phyloP scores from a whole-genome alignment of 768 basidiomycete genomes.

The Vararia minispora region DNA sequence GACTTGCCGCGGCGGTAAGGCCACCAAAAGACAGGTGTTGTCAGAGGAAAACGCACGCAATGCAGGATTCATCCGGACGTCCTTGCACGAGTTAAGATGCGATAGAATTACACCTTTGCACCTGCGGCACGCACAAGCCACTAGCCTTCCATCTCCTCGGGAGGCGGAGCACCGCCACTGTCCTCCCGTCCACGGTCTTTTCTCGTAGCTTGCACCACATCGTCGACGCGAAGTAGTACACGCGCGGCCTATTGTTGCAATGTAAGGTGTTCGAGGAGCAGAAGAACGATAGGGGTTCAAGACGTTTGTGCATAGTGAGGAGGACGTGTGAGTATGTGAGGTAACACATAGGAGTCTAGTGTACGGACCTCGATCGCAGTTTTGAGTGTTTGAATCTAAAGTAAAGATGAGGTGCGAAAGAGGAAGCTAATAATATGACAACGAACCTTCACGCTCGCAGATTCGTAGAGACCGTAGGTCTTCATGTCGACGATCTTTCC shows the following conservation, averaged over 20 bases:
- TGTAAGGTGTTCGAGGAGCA: no score
- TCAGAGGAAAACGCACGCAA: no score
- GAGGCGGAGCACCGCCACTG: conserved; percentile 32
- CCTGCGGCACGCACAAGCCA: no score
- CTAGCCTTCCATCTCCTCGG: conserved; percentile 42
- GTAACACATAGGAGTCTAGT: not conserved
- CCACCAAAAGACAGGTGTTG: no score
- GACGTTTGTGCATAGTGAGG: no score
- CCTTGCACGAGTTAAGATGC: no score
- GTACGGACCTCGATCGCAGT: conserved; percentile 80
- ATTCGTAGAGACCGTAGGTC: conserved; percentile 86
- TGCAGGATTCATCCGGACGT: no score
- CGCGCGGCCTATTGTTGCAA: conserved; percentile 91
- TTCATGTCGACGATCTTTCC: conserved; percentile 98
- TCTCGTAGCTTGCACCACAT: conserved; percentile 83
- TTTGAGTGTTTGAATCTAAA: conserved; percentile 86
- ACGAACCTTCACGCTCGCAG: conserved; percentile 83
- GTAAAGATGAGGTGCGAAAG: not conserved
- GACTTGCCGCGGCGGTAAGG: no score
- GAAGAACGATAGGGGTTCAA: no score
- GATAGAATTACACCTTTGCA: no score
- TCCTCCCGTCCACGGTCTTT: conserved; percentile 54
- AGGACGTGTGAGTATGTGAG: not conserved
- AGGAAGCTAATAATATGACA: not conserved
- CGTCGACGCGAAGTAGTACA: conserved; percentile 86